Evolutionary conservation across 2,329 filamentous ascomycete genomes (phyloP).

Genomic region (Sporothrix curviconia): DNA sequence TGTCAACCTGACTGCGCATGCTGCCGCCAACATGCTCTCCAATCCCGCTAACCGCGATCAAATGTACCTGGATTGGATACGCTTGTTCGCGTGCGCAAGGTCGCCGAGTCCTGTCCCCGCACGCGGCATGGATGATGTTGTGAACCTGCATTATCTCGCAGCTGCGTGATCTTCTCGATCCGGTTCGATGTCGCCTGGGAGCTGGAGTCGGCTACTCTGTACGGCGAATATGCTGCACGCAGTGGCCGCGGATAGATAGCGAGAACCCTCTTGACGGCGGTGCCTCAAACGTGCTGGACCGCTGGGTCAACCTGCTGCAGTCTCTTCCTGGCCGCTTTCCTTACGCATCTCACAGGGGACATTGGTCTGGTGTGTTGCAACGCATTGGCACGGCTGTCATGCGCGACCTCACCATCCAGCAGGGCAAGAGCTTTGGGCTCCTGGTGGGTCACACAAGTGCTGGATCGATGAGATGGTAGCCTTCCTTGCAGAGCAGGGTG

Average conservation of each 20-base stretch:
- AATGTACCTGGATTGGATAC: constrained; percentile 93
- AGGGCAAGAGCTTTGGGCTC: constrained; percentile 77
- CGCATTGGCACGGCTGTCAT: constrained; percentile 69
- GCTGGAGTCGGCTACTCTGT: constrained; percentile 53
- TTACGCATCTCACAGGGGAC: constrained; percentile 62
- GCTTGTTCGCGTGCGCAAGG: constrained; percentile 55
- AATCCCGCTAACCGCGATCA: constrained; percentile 84
- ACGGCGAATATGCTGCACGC: constrained; percentile 49
- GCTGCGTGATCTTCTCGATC: constrained; percentile 64
- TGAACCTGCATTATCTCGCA: constrained; percentile 57
- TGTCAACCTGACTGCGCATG: constrained; percentile 89
- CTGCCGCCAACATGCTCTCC: constrained; percentile 85
- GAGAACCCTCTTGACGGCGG: constrained; percentile 33
- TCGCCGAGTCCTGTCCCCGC: constrained; percentile 58
- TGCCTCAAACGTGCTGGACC: constrained; percentile 65
- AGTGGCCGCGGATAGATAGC: constrained; percentile 37
- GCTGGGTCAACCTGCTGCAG: constrained; percentile 68
- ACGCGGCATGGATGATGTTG: constrained; percentile 59
- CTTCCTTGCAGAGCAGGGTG: constrained; percentile 83
- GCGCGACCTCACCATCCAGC: constrained; percentile 71
- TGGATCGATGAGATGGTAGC: constrained; percentile 92
- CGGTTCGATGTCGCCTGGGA: constrained; percentile 60
- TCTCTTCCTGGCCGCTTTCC: constrained; percentile 66
- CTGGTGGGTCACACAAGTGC: constrained; percentile 92
- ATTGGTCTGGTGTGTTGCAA: constrained; percentile 72